Percentiles rank a stretch among this genome's conserved stretches.
These are phyloP conservation scores for Aspergillus fumigatus DNA, from an alignment of 2,329 filamentous ascomycete genomes.

Conservation along the genomic window DNA sequence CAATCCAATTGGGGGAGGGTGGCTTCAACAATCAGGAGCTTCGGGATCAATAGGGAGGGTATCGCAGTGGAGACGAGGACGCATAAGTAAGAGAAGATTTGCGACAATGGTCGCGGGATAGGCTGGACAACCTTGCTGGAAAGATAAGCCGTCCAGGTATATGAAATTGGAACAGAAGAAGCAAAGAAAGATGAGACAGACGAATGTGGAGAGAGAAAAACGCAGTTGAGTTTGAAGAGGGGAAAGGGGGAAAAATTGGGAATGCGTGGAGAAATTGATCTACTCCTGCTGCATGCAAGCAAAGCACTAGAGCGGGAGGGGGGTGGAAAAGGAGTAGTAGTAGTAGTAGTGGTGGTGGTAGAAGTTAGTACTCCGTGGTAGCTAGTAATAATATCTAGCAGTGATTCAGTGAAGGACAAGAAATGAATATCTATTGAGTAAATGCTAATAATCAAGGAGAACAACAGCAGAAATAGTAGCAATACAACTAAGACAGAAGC, in stretches of 20 bases:
- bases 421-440: no score
- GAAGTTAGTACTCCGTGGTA: no score
- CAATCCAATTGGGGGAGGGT: slow-evolving; percentile 8
- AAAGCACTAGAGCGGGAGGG: background rate
- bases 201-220: slow-evolving; percentile 4
- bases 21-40: slow-evolving; percentile 14
- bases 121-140: background rate
- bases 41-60: slow-evolving; percentile 8
- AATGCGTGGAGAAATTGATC: background rate
- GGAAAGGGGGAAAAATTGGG: slow-evolving; percentile 2
- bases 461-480: background rate
- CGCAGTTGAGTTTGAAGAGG: slow-evolving; percentile 2
- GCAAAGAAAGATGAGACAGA: slow-evolving; percentile 1
- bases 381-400: no score
- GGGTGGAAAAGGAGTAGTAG: background rate
- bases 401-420: no score
- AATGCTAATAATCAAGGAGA: background rate
- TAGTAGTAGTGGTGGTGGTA: no score
- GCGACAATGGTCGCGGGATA: slow-evolving; percentile 17
- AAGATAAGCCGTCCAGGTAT: background rate
- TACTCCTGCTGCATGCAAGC: background rate
- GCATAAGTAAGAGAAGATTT: slow-evolving; percentile 17
- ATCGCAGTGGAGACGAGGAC: slow-evolving; percentile 12
- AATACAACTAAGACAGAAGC: background rate
- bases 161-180: background rate